Evolutionary conservation across 2,329 filamentous ascomycete genomes (phyloP).

Genomic region (Huntiella decipiens): DNA sequence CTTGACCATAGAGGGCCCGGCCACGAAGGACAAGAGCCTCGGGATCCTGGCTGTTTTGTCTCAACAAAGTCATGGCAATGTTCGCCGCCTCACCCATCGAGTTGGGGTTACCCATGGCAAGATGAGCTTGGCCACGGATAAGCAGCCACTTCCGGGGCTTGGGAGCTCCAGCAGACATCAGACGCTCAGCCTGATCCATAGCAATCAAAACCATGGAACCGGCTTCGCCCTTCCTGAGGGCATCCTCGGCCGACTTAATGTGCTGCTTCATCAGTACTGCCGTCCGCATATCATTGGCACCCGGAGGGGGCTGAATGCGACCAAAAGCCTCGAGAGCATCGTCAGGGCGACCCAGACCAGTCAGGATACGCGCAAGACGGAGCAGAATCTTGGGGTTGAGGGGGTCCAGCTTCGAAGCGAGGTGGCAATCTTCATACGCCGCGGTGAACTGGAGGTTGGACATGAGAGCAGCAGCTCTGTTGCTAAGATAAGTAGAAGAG

Average conservation of each 20-base stretch:
- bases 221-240: conserved; percentile 52
- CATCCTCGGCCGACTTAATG: conserved; percentile 60
- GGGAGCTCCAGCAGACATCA: conserved; percentile 53
- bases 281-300: conserved; percentile 68
- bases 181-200: conserved; percentile 72
- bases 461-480: conserved; percentile 89
- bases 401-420: conserved; percentile 66
- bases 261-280: conserved; percentile 73
- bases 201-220: conserved; percentile 87
- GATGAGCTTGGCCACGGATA: conserved; percentile 75
- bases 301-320: conserved; percentile 61
- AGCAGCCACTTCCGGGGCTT: conserved; percentile 87
- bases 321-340: conserved; percentile 71
- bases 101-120: conserved; percentile 84
- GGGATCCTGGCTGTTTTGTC: conserved; percentile 76
- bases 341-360: conserved; percentile 64
- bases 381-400: conserved; percentile 75
- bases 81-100: conserved; percentile 82
- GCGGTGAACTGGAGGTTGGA: conserved; percentile 59
- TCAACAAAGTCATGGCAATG: conserved; percentile 70
- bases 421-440: conserved; percentile 73
- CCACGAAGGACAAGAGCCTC: conserved; percentile 84
- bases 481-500: conserved; percentile 80
- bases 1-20: conserved; percentile 70
- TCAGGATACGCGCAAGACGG: conserved; percentile 77